phyloP scores from a whole-genome alignment of 495 filamentous ascomycete genomes.

The Trichoderma virens region DNA sequence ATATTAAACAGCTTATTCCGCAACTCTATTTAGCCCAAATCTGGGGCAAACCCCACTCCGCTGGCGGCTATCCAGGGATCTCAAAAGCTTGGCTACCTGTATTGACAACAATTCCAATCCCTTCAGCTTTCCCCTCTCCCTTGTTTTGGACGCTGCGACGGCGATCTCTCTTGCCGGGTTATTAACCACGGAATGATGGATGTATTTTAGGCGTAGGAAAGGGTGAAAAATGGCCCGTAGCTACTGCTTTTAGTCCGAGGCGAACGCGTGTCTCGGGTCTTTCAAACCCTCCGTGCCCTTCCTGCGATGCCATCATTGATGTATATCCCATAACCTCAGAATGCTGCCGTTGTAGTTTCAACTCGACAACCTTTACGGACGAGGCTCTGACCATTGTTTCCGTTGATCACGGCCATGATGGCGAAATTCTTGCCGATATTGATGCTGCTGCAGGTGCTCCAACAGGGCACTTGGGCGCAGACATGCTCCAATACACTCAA shows the following conservation, averaged over 20 bases:
- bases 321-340: not conserved
- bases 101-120: not conserved
- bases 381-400: too few species aligned
- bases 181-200: not conserved
- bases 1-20: not conserved
- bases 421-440: not conserved
- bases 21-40: not conserved
- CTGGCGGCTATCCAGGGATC: not conserved
- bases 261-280: too few species aligned
- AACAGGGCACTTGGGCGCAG: not conserved
- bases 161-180: not conserved
- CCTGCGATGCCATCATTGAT: not conserved
- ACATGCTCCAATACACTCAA: slow-evolving; percentile 21
- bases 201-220: not conserved
- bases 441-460: not conserved
- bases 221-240: not conserved
- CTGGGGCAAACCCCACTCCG: not conserved
- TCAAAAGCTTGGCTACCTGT: not conserved
- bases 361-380: too few species aligned
- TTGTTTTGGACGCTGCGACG: not conserved
- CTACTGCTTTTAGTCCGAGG: not conserved
- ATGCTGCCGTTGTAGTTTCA: not conserved
- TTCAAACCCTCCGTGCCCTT: not conserved
- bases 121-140: too few species aligned
- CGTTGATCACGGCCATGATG: too few species aligned